Evolutionary conservation across 2,329 filamentous ascomycete genomes (phyloP), one percentile per base, ranked within the genome.

Genomic region (Sarocladium oryzae): DNA sequence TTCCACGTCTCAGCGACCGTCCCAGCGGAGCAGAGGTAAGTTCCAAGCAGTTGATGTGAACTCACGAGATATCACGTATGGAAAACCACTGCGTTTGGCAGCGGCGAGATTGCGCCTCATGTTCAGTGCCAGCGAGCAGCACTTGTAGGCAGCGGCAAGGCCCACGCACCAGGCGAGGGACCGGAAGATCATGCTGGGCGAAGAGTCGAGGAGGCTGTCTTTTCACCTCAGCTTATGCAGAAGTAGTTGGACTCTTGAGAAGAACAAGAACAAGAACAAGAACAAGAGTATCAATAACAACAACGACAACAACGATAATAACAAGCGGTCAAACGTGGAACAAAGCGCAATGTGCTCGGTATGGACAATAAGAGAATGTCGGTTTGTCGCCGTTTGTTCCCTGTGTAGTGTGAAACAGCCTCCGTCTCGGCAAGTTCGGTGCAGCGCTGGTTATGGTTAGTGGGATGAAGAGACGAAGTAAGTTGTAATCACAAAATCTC

Each of bases 31-130:
- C n/a, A n/a, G n/a, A n/a, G n/a, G n/a, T n/a, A n/a, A n/a, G n/a
- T n/a, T n/a, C n/a, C n/a, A n/a, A n/a, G n/a, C n/a, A n/a, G n/a
- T n/a, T n/a, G n/a, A n/a, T n/a, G n/a, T 21, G 11, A 32, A 75
- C 77, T 58, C 65, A 83, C 79, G 78, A 23, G 72, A 61, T 40
- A 82, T 57, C 23, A 77, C 63, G 57, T 81, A 83, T 6, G 72
- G 73, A 50, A 82, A 58, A 5, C 77, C 76, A 15, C 71, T 73
- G 52, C 66, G 67, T 63, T 74, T 77, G 2, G 78, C 79, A 28
- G 69, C 68, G 9, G 64, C 66, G 49, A 81, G 72, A 54, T 79
- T 78, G 49, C 46, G 30, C 30, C 32, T 36, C 46, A 24, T 18
- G 4, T 26, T 16, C 5, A 48, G 43, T 15, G 43, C 28, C 15